These are phyloP conservation scores for Venturia carpophila DNA, from an alignment of 2,329 filamentous ascomycete species.

Conservation along the genomic window DNA sequence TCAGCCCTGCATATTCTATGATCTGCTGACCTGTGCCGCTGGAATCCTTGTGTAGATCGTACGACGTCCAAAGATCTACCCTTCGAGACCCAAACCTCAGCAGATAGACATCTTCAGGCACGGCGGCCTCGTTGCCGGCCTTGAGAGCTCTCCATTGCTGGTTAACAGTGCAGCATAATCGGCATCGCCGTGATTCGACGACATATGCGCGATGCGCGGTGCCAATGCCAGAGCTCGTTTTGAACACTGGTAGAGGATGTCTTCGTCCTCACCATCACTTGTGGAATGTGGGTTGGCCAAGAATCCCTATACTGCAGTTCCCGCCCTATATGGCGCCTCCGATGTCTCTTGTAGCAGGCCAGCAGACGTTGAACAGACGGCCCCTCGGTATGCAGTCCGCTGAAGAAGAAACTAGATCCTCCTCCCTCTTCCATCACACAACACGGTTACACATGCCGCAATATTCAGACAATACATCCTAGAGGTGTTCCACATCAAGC, in stretches of 20 bases:
- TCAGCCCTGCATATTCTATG: conserved; percentile 7
- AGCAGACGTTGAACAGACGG: not conserved
- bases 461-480: too few relatives aligned
- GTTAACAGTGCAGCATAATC: not conserved
- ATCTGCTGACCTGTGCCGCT: conserved; percentile 11
- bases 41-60: not conserved
- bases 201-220: not conserved
- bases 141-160: not conserved
- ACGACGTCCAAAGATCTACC: not conserved
- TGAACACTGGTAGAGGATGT: not conserved
- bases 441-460: not conserved
- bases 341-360: not conserved
- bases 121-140: not conserved
- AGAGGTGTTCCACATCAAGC: not conserved
- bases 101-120: not conserved
- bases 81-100: not conserved
- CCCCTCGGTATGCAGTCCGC: not conserved
- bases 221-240: not conserved
- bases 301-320: not conserved
- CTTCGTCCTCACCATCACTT: not conserved
- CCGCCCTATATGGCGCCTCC: not conserved
- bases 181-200: not conserved
- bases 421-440: not conserved
- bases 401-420: not conserved
- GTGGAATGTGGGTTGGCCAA: not conserved